Percentiles rank a stretch among this genome's conserved stretches.
Evolutionary conservation across 169 alveolate species (phyloP).

Genomic region (Cyclospora cayetanensis): DNA sequence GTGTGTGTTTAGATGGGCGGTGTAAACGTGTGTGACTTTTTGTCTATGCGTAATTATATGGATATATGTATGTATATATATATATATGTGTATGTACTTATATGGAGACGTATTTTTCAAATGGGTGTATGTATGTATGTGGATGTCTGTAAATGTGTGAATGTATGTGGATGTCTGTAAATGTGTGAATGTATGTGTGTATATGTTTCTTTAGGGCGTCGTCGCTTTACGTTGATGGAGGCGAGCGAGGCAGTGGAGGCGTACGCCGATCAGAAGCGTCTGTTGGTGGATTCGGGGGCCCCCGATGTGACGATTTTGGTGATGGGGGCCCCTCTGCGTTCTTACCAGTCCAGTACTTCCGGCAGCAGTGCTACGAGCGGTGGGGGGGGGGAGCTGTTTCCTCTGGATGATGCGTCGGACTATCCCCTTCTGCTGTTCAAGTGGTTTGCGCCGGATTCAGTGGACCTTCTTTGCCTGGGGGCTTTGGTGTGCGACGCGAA

Average conservation of each 20-base stretch:
- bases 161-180: too few relatives aligned
- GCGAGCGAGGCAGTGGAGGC: slow-evolving; percentile 76
- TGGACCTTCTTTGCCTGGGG: slow-evolving; percentile 82
- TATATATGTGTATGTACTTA: too few relatives aligned
- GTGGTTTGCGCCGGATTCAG: slow-evolving; percentile 83
- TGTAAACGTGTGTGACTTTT: too few relatives aligned
- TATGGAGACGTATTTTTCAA: too few relatives aligned
- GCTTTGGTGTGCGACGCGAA: slow-evolving; percentile 86
- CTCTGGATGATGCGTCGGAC: slow-evolving; percentile 81
- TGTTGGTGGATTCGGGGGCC: slow-evolving; percentile 73
- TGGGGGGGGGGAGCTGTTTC: slow-evolving; percentile 71
- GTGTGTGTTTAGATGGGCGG: too few relatives aligned
- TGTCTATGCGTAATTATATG: too few relatives aligned
- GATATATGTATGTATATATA: too few relatives aligned
- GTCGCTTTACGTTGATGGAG: slow-evolving; percentile 82
- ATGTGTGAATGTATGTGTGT: too few relatives aligned
- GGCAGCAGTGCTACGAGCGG: slow-evolving; percentile 19
- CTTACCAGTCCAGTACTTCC: slow-evolving; percentile 5
- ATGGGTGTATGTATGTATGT: too few relatives aligned
- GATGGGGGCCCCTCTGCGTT: slow-evolving; percentile 77
- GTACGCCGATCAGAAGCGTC: slow-evolving; percentile 78
- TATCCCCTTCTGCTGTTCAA: slow-evolving; percentile 84
- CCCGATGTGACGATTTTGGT: slow-evolving; percentile 77
- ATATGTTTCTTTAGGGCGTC: slow-evolving; percentile 58
- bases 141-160: too few relatives aligned